Conservation (phyloP, 495 filamentous ascomycete genomes). For the Hypoxylon crocopeplum region DNA sequence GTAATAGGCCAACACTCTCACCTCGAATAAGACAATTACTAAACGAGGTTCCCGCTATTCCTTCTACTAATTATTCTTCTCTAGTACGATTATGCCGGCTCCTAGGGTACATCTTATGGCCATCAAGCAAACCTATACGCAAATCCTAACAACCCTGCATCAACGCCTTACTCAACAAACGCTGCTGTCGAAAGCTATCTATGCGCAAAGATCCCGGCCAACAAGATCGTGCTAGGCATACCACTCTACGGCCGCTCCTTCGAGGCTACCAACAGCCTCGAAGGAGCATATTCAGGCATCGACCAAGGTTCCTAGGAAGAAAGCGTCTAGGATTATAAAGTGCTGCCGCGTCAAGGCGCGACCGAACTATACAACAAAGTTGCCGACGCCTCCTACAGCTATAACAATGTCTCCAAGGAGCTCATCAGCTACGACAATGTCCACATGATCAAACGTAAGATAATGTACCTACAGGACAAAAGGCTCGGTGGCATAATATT, state of each 20-base stretch:
- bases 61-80: too few species aligned
- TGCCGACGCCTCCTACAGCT: conserved; percentile 71
- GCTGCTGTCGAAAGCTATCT: conserved; percentile 74
- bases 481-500: conserved; percentile 85
- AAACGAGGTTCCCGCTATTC: too few species aligned
- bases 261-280: conserved; percentile 70
- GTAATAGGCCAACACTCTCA: too few species aligned
- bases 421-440: conserved; percentile 80
- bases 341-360: conserved; percentile 56
- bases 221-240: conserved; percentile 83
- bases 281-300: conserved; percentile 66
- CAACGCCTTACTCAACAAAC: conserved; percentile 74
- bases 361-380: conserved; percentile 53
- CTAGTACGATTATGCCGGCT: conserved; percentile 76
- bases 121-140: conserved; percentile 80
- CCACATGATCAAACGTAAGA: conserved; percentile 67
- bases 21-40: too few species aligned
- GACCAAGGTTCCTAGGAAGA: conserved; percentile 74
- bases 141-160: conserved; percentile 52
- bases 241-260: conserved; percentile 89
- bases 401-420: conserved; percentile 61
- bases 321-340: conserved; percentile 88
- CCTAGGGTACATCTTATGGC: conserved; percentile 70
- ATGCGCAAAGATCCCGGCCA: conserved; percentile 61
- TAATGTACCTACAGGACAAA: conserved; percentile 64